Evolutionary conservation across 169 alveolate genomes (phyloP), one percentile per base, ranked within the genome.

Genomic region (Plasmodium coatneyi): DNA sequence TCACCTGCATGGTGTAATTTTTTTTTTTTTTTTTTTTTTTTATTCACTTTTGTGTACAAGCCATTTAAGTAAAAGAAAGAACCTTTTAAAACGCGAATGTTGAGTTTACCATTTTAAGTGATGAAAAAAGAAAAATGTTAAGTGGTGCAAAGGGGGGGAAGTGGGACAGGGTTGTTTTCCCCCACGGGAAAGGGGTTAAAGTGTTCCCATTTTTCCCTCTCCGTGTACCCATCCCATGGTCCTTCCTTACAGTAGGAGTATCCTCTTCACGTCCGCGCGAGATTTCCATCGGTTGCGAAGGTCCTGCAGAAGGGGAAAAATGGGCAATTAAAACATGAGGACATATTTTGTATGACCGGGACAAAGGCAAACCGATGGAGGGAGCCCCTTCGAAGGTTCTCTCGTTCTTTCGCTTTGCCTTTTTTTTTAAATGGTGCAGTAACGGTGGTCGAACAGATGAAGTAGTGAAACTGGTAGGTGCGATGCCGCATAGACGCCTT

Each of bases 261-360:
- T 87, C 49, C 46, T 87, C 39, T 36, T 49, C n/a, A 87, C 93
- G 39, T 87, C 93, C 1, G 56, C 93, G 60, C 84, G 22, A 60
- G 93, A 78, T 60, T 87, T 87, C 93, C 93, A 87, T n/a, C 93
- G 22, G 49, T 49, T 87, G 43, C 93, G 30, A 56, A 87, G 49
- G n/a, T 87, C 93, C 93, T 87, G 28, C 5, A 87, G 81, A 34
- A 72, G 76, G 52, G n/a, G 54, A 30, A 1, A n/a, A 84, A 82
- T 34, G 2, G 7, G 46, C 46, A 83, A 54, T 36, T 52, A 30
- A 22, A 22, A 41, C 14, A 16, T 10, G 52, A 10, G 52, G 52
- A 0, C 19, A 28, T 30, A 10, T 32, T 32, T 19, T 28, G 49
- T 34, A 28, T 5, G 16, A 0, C 10, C 14, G 72, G 32, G 72